Conservation (phyloP, 768 basidiomycete species). For the Amyloporia xantha region DNA sequence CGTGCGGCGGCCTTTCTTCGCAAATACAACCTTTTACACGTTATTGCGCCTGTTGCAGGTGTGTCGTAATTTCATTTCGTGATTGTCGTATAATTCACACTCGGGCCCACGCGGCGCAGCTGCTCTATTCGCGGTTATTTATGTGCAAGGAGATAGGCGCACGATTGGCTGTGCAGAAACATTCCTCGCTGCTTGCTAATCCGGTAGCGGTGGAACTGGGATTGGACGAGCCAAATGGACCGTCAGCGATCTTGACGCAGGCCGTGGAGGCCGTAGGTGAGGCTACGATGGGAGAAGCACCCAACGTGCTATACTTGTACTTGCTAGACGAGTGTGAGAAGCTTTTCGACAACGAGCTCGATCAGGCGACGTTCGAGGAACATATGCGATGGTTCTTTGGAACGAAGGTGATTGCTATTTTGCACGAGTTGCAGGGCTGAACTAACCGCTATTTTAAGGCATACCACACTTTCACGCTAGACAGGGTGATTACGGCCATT, state of each 20-base stretch:
- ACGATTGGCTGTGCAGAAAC: conserved; percentile 58
- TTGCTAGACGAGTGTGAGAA: conserved; percentile 88
- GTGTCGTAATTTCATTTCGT: conserved; percentile 21
- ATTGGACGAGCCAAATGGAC: conserved; percentile 77
- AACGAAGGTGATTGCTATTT: conserved; percentile 50
- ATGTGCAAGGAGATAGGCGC: conserved; percentile 80
- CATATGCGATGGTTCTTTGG: conserved; percentile 94
- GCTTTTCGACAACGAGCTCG: conserved; percentile 89
- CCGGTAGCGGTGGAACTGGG: conserved; percentile 79
- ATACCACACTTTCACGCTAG: conserved; percentile 88
- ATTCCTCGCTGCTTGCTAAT: conserved; percentile 65
- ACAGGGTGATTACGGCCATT: conserved; percentile 83
- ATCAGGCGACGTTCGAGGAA: conserved; percentile 90
- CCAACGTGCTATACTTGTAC: conserved; percentile 80
- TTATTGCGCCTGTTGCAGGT: conserved; percentile 86
- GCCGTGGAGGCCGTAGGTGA: conserved; percentile 56
- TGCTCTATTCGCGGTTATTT: conserved; percentile 81
- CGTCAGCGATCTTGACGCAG: conserved; percentile 59
- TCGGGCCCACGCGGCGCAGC: conserved; percentile 37
- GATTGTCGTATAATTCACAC: conserved; percentile 2
- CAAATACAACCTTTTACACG: conserved; percentile 90
- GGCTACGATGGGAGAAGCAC: conserved; percentile 35
- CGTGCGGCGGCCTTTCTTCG: conserved; percentile 64
- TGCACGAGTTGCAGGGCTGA: neutral
- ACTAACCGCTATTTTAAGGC: conserved; percentile 44